Evolutionary conservation across 768 basidiomycete genomes (phyloP).

Genomic region (Crepidotus variabilis): DNA sequence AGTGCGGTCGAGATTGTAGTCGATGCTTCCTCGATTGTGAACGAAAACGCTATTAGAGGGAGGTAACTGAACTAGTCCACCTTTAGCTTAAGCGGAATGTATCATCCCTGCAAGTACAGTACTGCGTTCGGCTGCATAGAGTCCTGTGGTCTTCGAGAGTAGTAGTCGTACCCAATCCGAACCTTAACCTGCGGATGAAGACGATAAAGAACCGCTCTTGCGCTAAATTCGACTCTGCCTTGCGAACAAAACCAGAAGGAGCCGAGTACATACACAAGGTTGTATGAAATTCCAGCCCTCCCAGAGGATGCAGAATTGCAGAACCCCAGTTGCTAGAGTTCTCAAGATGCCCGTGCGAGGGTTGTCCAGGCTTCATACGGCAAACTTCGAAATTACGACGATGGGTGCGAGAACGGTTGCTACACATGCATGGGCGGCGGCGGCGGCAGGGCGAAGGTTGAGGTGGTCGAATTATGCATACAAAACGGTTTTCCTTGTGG

Average conservation of each 20-base stretch:
- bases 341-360: neutral
- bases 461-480: neutral
- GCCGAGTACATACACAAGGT: neutral
- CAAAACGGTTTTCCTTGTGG: neutral
- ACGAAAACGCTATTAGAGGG: neutral
- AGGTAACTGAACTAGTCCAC: neutral
- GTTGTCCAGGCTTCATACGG: neutral
- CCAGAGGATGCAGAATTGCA: neutral
- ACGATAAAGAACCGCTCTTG: neutral
- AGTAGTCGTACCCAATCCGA: neutral
- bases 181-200: neutral
- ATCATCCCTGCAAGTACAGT: neutral
- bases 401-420: neutral
- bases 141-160: neutral
- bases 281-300: neutral
- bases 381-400: neutral
- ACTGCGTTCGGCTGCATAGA: neutral
- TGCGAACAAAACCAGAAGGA: neutral
- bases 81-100: neutral
- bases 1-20: neutral
- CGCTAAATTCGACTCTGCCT: neutral
- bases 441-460: neutral
- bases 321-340: neutral
- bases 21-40: neutral
- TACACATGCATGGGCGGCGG: neutral